These are phyloP conservation scores for Metschnikowia koreensis DNA, from an alignment of 805 yeast genomes.

Conservation along the genomic window DNA sequence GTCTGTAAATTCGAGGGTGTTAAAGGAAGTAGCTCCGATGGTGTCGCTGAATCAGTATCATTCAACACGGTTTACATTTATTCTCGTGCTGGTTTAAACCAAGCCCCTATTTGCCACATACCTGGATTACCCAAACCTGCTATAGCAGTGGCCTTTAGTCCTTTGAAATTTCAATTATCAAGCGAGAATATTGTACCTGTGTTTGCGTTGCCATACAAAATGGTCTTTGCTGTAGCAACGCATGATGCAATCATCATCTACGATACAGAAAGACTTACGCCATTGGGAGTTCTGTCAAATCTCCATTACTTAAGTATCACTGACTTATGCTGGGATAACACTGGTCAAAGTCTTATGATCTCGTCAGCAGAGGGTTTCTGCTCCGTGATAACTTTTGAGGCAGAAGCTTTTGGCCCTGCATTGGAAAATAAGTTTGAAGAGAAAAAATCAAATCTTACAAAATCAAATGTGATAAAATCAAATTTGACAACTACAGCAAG, in stretches of 20 bases:
- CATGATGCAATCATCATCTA: constrained; percentile 79
- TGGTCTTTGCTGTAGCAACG: constrained; percentile 91
- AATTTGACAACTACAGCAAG: too few relatives aligned
- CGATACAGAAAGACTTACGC: constrained; percentile 68
- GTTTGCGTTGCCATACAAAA: constrained; percentile 66
- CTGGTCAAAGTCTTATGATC: constrained; percentile 67
- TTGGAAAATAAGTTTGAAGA: constrained; percentile 20
- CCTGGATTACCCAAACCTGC: constrained; percentile 85
- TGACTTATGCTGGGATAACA: constrained; percentile 79
- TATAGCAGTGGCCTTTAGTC: constrained; percentile 76
- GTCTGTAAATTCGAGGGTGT: constrained; percentile 38
- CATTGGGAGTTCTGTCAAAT: constrained; percentile 73
- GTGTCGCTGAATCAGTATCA: constrained; percentile 11
- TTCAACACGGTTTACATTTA: constrained; percentile 77
- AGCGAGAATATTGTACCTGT: constrained; percentile 24
- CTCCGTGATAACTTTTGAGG: constrained; percentile 58
- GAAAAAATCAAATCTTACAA: not conserved
- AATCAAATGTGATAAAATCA: not conserved
- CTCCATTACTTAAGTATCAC: constrained; percentile 88
- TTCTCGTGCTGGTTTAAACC: constrained; percentile 63
- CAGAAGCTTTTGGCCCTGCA: constrained; percentile 55
- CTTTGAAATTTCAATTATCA: constrained; percentile 46
- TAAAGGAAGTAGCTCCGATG: constrained; percentile 8
- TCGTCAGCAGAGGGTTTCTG: constrained; percentile 94
- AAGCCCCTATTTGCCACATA: constrained; percentile 72